These are phyloP conservation scores for Carnegiea gigantea DNA, from an alignment of 179 eudicot genomes.

Conservation along the genomic window DNA sequence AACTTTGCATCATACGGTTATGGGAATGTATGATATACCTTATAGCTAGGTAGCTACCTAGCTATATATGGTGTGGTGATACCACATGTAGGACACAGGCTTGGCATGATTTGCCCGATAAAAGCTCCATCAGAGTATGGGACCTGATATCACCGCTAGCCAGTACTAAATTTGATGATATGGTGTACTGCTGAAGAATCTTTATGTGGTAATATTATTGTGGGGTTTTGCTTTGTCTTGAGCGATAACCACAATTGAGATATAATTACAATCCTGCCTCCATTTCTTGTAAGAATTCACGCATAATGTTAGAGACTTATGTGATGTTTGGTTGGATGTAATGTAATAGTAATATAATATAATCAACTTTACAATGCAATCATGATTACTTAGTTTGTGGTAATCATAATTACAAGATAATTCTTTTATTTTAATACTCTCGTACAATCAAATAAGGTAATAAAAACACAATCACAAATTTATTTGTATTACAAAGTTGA, in stretches of 20 bases:
- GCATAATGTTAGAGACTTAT: not conserved
- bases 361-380: no score
- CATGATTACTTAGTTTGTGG: no score
- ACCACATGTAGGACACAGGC: not conserved
- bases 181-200: not conserved
- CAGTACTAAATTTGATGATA: not conserved
- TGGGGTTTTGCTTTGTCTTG: not conserved
- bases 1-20: slow-evolving; percentile 10
- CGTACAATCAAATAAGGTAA: no score
- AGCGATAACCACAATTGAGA: not conserved
- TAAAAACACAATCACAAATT: no score
- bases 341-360: no score
- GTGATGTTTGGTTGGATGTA: no score
- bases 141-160: not conserved
- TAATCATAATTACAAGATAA: no score
- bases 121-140: slow-evolving; percentile 1
- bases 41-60: not conserved
- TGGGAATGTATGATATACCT: not conserved
- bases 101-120: no score
- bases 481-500: no score
- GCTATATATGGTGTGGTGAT: not conserved
- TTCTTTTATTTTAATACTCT: no score
- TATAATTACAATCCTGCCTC: no score
- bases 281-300: no score
- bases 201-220: slow-evolving; percentile 25